Evolutionary conservation across 2,329 filamentous ascomycete genomes (phyloP).

Genomic region (Paecilomyces variotii): DNA sequence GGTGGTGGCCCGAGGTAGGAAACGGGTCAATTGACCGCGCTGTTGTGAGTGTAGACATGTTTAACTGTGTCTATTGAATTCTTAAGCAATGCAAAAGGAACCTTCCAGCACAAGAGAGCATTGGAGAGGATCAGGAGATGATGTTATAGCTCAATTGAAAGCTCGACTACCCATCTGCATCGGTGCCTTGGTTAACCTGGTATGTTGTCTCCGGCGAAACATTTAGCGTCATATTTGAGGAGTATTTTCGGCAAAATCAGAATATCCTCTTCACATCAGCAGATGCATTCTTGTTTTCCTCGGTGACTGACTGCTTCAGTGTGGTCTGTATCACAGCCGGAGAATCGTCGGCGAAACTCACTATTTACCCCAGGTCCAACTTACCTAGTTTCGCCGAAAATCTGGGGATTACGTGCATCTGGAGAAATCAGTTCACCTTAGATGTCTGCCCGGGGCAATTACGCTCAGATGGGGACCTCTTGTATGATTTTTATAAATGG

Average conservation of each 20-base stretch:
- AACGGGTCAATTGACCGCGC: neutral
- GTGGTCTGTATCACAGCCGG: neutral
- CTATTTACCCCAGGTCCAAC: neutral
- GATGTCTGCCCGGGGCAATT: neutral
- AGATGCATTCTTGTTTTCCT: neutral
- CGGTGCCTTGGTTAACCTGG: neutral
- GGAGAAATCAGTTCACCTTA: neutral
- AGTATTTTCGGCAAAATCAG: neutral
- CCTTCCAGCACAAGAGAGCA: neutral
- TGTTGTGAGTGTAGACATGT: neutral
- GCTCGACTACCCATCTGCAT: neutral
- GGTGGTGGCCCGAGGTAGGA: neutral
- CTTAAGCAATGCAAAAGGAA: too few relatives aligned
- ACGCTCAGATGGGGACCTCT: neutral
- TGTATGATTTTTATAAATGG: neutral
- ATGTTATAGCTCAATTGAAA: neutral
- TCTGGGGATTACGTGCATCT: neutral
- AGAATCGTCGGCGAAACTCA: neutral
- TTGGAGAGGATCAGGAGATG: neutral
- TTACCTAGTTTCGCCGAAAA: neutral
- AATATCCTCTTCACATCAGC: neutral
- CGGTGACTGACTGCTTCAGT: neutral
- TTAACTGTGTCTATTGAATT: neutral
- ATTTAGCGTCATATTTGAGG: neutral
- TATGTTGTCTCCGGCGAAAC: neutral